Percentiles rank a stretch among this genome's conserved stretches.
Evolutionary conservation across 345 rosid species (phyloP).

Genomic region (Eutrema japonicum): DNA sequence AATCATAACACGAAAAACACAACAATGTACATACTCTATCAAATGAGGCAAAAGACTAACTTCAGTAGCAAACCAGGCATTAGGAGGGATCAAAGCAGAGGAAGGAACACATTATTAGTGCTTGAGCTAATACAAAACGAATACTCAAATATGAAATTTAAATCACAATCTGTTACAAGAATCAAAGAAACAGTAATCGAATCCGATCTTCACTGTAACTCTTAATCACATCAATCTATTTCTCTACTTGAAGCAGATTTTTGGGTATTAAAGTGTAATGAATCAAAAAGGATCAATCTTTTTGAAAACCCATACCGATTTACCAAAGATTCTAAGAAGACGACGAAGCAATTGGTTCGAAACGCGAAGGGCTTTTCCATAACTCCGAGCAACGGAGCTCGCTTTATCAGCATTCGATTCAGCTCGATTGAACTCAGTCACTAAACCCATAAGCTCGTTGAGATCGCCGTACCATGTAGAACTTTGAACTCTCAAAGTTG

Average conservation of each 20-base stretch:
- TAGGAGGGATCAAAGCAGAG: not conserved
- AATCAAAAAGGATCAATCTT: not conserved
- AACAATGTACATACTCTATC: not conserved
- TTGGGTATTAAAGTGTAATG: too few relatives aligned
- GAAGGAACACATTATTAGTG: not conserved
- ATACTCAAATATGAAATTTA: not conserved
- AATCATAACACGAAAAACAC: not conserved
- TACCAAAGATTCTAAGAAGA: slow-evolving; percentile 55
- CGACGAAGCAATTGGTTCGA: slow-evolving; percentile 54
- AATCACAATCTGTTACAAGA: not conserved
- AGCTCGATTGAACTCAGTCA: slow-evolving; percentile 56
- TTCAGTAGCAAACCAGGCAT: slow-evolving; percentile 21
- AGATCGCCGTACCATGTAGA: too few relatives aligned
- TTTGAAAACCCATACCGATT: slow-evolving; percentile 51
- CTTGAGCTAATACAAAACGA: not conserved
- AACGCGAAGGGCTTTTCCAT: slow-evolving; percentile 53
- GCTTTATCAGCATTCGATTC: slow-evolving; percentile 58
- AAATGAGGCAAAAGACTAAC: slow-evolving; percentile 5
- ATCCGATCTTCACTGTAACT: not conserved
- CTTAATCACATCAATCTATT: not conserved
- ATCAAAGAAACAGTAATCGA: slow-evolving; percentile 1
- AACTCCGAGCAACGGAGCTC: slow-evolving; percentile 55
- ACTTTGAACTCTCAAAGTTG: too few relatives aligned
- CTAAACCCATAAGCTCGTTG: slow-evolving; percentile 54
- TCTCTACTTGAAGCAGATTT: not conserved